Conservation (phyloP, 2,329 filamentous ascomycete species). For the Sporothrix sp. region DNA sequence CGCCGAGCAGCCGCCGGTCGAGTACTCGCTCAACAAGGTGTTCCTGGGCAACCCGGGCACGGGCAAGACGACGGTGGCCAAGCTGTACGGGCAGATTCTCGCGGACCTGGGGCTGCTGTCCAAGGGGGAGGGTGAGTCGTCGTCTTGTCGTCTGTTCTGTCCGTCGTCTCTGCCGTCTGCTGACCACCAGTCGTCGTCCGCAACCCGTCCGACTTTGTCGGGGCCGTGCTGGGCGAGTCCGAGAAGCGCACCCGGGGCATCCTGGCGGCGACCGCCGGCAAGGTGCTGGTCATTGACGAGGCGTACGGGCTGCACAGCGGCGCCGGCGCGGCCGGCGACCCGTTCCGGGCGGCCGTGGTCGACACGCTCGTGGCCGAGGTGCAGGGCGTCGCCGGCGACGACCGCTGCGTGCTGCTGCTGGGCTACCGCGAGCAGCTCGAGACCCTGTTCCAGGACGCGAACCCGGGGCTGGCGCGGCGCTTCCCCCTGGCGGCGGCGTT, state of each 20-base stretch:
- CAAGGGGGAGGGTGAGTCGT: constrained; percentile 52
- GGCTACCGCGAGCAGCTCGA: constrained; percentile 63
- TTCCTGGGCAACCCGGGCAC: constrained; percentile 66
- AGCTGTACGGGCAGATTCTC: constrained; percentile 60
- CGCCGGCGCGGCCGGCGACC: constrained; percentile 25
- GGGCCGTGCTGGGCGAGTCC: constrained; percentile 51
- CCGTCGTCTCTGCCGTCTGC: too few relatives aligned
- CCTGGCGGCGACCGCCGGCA: constrained; percentile 54
- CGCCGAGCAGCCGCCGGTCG: constrained; percentile 45
- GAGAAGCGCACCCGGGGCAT: constrained; percentile 66
- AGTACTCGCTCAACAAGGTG: constrained; percentile 56
- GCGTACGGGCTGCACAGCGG: constrained; percentile 56
- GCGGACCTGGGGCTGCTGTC: constrained; percentile 57
- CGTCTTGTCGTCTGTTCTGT: not conserved
- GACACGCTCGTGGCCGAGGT: constrained; percentile 68
- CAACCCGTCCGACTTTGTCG: constrained; percentile 66
- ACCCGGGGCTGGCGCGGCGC: constrained; percentile 57
- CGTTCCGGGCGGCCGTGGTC: constrained; percentile 54
- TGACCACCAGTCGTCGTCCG: constrained; percentile 62
- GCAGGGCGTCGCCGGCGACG: constrained; percentile 58
- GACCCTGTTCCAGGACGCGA: constrained; percentile 63
- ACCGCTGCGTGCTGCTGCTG: constrained; percentile 61
- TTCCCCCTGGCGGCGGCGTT: constrained; percentile 58
- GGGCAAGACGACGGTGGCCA: constrained; percentile 67
- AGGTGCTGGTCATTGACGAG: constrained; percentile 73